Evolutionary conservation across 2,329 filamentous ascomycete genomes (phyloP).

Genomic region (Paraphoma chrysanthemicola): DNA sequence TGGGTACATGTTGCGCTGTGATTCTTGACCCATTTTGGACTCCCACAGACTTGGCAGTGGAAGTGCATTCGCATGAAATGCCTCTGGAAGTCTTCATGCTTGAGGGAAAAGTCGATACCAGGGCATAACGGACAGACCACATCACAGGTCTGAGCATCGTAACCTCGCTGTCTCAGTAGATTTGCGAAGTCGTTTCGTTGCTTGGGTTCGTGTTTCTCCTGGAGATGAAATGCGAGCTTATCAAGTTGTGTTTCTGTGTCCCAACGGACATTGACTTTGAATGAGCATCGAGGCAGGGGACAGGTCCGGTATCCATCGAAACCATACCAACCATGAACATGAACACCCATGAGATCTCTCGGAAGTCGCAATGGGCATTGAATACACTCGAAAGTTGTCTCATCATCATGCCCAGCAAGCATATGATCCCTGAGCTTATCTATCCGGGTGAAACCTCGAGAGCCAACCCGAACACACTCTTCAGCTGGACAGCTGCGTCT

Average conservation of each 20-base stretch:
- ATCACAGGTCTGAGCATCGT: constrained; percentile 1
- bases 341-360: constrained; percentile 4
- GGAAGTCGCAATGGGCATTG: background rate
- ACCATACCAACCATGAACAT: background rate
- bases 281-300: constrained; percentile 11
- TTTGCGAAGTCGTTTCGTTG: constrained; percentile 2
- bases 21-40: background rate
- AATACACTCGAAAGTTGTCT: constrained; percentile 9
- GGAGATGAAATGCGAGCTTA: constrained; percentile 7
- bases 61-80: constrained; percentile 11
- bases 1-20: background rate
- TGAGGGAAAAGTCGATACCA: background rate
- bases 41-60: background rate
- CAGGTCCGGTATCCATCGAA: background rate
- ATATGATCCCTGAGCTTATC: constrained; percentile 24
- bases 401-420: constrained; percentile 15
- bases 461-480: constrained; percentile 5
- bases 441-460: constrained; percentile 8
- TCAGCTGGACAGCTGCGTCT: constrained; percentile 6
- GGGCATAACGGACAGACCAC: constrained; percentile 16
- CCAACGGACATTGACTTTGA: background rate
- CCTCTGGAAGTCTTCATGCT: constrained; percentile 1
- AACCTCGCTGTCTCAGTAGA: constrained; percentile 7
- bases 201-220: constrained; percentile 6
- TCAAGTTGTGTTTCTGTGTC: no score